Conservation (phyloP, 495 filamentous ascomycete species). For the Penicillium paxilli region DNA sequence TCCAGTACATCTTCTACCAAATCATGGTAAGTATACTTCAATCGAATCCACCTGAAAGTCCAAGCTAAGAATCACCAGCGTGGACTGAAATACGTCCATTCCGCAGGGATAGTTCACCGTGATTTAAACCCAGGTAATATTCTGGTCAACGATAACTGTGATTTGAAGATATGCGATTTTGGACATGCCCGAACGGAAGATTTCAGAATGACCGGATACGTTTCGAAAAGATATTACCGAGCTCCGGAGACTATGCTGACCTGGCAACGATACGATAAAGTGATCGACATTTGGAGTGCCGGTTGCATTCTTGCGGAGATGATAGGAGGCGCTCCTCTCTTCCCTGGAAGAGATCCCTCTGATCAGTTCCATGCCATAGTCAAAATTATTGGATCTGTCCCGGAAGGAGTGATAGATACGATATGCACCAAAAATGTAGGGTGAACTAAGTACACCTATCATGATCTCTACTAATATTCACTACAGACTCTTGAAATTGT, state of each 20-base stretch:
- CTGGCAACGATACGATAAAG: conserved; percentile 2
- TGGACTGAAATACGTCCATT: conserved; percentile 7
- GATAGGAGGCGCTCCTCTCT: background rate
- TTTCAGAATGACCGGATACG: conserved; percentile 3
- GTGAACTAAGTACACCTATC: background rate
- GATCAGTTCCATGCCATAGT: background rate
- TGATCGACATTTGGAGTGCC: conserved; percentile 8
- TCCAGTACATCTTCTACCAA: conserved; percentile 6
- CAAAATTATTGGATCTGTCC: background rate
- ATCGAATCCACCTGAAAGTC: too few species aligned
- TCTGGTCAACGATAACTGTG: conserved; percentile 6
- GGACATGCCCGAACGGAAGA: background rate
- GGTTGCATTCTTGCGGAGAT: conserved; percentile 8
- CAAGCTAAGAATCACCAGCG: background rate
- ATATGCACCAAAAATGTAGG: background rate
- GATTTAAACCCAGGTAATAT: conserved; percentile 8
- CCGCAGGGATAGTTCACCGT: conserved; percentile 1
- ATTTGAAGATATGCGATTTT: conserved; percentile 9
- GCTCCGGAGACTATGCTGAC: conserved; percentile 6
- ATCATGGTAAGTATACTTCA: background rate
- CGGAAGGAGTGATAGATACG: background rate
- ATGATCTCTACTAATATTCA: background rate
- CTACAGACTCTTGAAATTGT: background rate
- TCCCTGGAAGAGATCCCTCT: conserved; percentile 1
- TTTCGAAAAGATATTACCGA: conserved; percentile 5